Base-by-base conservation (phyloP, 2,329 filamentous ascomycete genomes). In the Calonectria henricotiae region DNA sequence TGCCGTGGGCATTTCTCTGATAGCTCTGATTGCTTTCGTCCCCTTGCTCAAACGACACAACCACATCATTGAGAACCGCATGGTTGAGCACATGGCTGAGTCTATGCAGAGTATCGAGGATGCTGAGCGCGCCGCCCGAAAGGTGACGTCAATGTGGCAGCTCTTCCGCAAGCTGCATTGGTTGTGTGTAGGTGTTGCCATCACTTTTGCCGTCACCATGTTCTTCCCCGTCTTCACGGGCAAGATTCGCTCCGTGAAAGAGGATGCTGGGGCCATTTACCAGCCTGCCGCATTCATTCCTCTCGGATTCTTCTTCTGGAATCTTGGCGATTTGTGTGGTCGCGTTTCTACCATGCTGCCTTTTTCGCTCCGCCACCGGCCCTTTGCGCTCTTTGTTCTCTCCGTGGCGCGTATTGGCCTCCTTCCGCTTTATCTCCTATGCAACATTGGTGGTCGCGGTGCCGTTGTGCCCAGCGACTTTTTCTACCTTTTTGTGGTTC, bases 221-320 rank as follows among this genome's bases (percentile, higher is more conserved):
- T 91, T 96, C 80, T 98, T 95, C 85, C 96, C 96, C 0, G 94
- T 98, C 71, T 97, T 97, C 82, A 98, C 96, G 0, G 85, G 88
- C 68, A 90, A 92, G 82, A 92, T 85, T 72, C 77, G 83, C 39
- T 89, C 87, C 9, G 84, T 88, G 12, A 76, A 78, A 27, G 76
- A 78, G 69, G 79, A 75, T 72, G 71, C 79, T 8, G 86, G 88
- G 13, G 84, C 87, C 17, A 83, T 97, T 17, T 89, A 97, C 74
- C 89, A 90, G 63, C 90, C 94, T 0, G 86, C 90, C 0, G 91
- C 92, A 17, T 99, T 98, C 81, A 95, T 98, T 68, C 95, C 96
- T 0, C 87, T 98, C 0, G 94, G 89, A 4, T 97, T 98, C 82
- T 89, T 98, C 70, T 90, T 96, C 79, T 99, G 96, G 96, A 99